phyloP scores from a whole-genome alignment of 192 early-diverging fungal genomes.

The Podochytrium sp. region DNA sequence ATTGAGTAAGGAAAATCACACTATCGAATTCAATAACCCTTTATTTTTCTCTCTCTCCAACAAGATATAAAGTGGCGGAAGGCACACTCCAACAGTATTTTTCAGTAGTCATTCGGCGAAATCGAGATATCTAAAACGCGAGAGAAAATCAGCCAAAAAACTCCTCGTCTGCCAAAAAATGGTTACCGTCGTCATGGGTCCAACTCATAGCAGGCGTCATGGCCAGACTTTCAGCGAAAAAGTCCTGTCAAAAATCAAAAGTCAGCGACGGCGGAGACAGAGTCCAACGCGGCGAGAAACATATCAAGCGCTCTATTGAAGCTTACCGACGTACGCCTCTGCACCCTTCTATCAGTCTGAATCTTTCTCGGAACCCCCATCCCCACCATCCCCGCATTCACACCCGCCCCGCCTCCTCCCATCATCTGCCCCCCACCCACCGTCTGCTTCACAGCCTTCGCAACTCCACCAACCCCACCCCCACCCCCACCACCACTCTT shows the following conservation, averaged over 20 bases:
- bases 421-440: background rate
- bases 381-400: constrained; percentile 33
- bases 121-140: too few relatives aligned
- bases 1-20: too few relatives aligned
- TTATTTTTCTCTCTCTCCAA: too few relatives aligned
- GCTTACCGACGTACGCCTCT: constrained; percentile 43
- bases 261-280: background rate
- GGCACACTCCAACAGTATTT: too few relatives aligned
- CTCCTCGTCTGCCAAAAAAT: background rate
- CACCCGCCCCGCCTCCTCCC: background rate
- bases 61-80: too few relatives aligned
- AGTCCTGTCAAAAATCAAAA: constrained; percentile 40
- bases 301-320: background rate
- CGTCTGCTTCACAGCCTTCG: background rate
- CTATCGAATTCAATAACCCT: too few relatives aligned
- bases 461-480: background rate
- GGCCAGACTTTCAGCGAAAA: constrained; percentile 47
- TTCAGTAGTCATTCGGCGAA: too few relatives aligned
- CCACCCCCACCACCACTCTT: background rate
- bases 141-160: too few relatives aligned
- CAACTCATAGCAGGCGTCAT: constrained; percentile 22
- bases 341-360: constrained; percentile 28
- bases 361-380: constrained; percentile 37
- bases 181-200: constrained; percentile 26
- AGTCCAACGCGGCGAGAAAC: too few relatives aligned